These are phyloP conservation scores for Trichoderma semiorbis DNA, from an alignment of 2,329 filamentous ascomycete species.

Conservation along the genomic window DNA sequence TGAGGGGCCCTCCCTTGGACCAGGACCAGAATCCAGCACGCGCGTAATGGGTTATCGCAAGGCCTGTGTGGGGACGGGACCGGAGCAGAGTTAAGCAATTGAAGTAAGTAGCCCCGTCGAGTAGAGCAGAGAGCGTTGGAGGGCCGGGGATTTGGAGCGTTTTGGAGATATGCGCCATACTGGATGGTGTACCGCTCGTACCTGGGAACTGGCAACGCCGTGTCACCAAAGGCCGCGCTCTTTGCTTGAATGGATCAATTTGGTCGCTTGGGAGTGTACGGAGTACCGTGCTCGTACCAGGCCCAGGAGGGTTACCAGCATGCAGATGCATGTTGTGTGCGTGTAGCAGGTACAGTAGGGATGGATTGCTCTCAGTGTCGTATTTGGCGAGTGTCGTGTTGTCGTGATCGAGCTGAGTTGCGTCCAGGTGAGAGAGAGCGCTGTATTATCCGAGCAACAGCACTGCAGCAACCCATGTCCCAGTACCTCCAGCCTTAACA, in stretches of 20 bases:
- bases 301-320: neutral
- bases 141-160: neutral
- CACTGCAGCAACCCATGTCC: neutral
- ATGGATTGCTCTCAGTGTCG: neutral
- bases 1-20: neutral
- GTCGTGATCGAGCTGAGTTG: neutral
- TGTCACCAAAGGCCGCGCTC: neutral
- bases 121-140: neutral
- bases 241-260: neutral
- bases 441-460: neutral
- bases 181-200: constrained; percentile 11
- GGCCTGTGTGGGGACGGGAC: neutral
- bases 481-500: neutral
- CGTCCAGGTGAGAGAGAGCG: neutral
- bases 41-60: constrained; percentile 11
- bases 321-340: neutral
- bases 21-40: constrained; percentile 4
- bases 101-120: neutral
- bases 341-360: neutral
- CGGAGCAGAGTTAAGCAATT: neutral
- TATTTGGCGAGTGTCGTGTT: neutral
- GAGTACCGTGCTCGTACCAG: neutral
- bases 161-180: constrained; percentile 3
- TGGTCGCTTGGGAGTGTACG: neutral
- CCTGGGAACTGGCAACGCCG: neutral